Base-by-base conservation (phyloP, 768 basidiomycete species). In the Xerocomus potaroensis region DNA sequence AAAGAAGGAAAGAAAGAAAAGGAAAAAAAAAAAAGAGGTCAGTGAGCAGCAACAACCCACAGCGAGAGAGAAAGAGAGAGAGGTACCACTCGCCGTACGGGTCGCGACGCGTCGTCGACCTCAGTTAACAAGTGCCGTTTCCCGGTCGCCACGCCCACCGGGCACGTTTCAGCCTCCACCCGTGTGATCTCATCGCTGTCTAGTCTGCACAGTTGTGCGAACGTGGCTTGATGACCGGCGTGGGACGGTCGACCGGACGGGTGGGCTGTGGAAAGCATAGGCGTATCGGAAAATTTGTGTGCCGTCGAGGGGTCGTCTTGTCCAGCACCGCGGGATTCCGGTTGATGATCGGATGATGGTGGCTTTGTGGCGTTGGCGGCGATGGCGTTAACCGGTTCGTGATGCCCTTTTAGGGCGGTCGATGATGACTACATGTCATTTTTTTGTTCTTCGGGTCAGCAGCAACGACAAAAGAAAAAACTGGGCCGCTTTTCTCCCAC, bases 171-270 rank as follows among this genome's bases (percentile, higher is more conserved):
- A n/a, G n/a, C n/a, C n/a, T n/a, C n/a, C n/a, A n/a, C n/a, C n/a
- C n/a, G n/a, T 45, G 47, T 54, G 56, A 50, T 56, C 30, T 66
- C 64, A 12, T 62, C 61, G 53, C 51, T 53, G 48, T 60, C 65
- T 60, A 53, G 56, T 49, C 51, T 54, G 24, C 54, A 53, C 0
- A 63, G 54, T 43, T 50, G 57, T 50, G 62, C 5, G 49, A 68
- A 67, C 0, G 45, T 52, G 46, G 57, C 22, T 36, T 48, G 11
- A 15, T 53, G 51, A 33, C n/a, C n/a, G n/a, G n/a, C n/a, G n/a
- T n/a, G n/a, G n/a, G 42, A 23, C 11, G 63, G 58, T 60, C 54
- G 63, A 55, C 53, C 40, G 24, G 50, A 51, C 47, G 55, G n/a
- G n/a, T n/a, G n/a, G n/a, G n/a, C n/a, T n/a, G n/a, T n/a, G n/a